These are phyloP conservation scores for Polytrichum commune DNA, from an alignment of 225 moss, liverwort and hornwort species.

Conservation along the genomic window DNA sequence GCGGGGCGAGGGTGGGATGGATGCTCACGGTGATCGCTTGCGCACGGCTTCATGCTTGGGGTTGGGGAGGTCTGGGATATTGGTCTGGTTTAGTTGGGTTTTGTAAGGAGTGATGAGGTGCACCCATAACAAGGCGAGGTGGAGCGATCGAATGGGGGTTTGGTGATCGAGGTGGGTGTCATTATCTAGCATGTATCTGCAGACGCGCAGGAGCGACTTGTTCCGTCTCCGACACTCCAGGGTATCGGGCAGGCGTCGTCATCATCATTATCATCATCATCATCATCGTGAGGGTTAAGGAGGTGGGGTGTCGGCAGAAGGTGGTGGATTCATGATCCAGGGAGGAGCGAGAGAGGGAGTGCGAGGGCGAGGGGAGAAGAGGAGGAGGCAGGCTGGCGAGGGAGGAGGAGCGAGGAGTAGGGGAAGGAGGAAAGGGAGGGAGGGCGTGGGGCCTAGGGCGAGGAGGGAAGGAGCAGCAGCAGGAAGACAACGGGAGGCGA, in stretches of 20 bases:
- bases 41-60: no score
- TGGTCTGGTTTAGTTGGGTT: no score
- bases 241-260: background rate
- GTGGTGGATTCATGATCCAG: background rate
- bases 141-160: no score
- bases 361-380: background rate
- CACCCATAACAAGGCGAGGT: no score
- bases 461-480: conserved; percentile 25
- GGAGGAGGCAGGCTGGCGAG: conserved; percentile 44
- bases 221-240: conserved; percentile 9
- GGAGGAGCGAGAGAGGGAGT: background rate
- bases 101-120: no score
- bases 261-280: no score
- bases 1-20: no score
- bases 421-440: conserved; percentile 7
- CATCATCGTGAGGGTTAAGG: no score
- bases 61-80: no score
- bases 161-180: no score
- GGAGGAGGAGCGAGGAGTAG: conserved; percentile 16
- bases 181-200: no score
- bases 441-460: conserved; percentile 32
- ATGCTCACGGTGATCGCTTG: no score
- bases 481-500: conserved; percentile 6
- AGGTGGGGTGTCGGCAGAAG: background rate
- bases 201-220: background rate